phyloP scores from a whole-genome alignment of 2,329 filamentous ascomycete genomes.

The Xylariales sp. region DNA sequence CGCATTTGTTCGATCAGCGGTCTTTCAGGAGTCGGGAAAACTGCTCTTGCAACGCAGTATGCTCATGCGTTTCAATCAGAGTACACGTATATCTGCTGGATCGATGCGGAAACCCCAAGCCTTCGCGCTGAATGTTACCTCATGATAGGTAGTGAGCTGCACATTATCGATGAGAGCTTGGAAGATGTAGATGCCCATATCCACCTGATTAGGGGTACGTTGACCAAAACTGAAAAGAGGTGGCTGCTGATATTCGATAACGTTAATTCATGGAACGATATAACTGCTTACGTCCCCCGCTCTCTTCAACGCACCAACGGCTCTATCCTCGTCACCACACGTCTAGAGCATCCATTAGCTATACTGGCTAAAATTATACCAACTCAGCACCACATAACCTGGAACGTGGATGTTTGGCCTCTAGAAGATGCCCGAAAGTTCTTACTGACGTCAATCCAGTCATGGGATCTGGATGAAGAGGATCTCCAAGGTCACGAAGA shows the following conservation, averaged over 20 bases:
- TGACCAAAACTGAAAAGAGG: conserved; percentile 6
- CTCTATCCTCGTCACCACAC: not conserved
- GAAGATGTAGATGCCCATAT: not conserved
- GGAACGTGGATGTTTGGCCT: too few relatives aligned
- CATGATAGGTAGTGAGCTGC: not conserved
- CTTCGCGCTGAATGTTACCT: conserved; percentile 5
- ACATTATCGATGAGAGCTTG: too few relatives aligned
- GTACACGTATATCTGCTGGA: conserved; percentile 11
- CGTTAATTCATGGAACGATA: conserved; percentile 10
- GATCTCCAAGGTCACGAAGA: too few relatives aligned
- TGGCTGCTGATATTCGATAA: conserved; percentile 18
- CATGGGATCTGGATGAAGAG: too few relatives aligned
- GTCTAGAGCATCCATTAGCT: not conserved
- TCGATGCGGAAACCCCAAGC: conserved; percentile 11
- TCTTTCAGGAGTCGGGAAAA: conserved; percentile 15
- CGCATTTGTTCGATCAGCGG: conserved; percentile 12
- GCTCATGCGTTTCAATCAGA: conserved; percentile 1
- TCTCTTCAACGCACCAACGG: conserved; percentile 8
- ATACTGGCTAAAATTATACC: too few relatives aligned
- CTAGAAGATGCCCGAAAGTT: too few relatives aligned
- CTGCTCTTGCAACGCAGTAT: conserved; percentile 14
- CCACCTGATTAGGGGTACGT: conserved; percentile 1
- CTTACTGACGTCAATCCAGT: too few relatives aligned
- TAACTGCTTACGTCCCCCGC: conserved; percentile 9
- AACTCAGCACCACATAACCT: too few relatives aligned